phyloP scores from a whole-genome alignment of 352 stramenopile species.

The Pythium oligandrum region DNA sequence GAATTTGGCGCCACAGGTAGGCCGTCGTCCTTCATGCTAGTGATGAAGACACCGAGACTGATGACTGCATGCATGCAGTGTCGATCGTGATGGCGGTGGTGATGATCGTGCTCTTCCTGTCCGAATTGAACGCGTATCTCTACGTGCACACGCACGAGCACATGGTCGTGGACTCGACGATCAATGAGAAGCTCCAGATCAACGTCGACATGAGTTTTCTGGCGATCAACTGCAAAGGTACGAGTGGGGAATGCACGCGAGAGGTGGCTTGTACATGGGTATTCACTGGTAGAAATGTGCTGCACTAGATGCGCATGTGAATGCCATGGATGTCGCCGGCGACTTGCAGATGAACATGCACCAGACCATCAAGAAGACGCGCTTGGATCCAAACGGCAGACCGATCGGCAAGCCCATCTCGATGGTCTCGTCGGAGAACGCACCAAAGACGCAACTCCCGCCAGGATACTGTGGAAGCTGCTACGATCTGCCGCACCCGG shows the following conservation, averaged over 20 bases:
- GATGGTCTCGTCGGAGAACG: conserved; percentile 26
- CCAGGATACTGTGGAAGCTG: conserved; percentile 94
- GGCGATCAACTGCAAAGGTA: conserved; percentile 89
- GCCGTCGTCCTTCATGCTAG: neutral
- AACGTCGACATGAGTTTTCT: conserved; percentile 98
- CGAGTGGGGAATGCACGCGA: neutral
- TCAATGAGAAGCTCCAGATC: conserved; percentile 94
- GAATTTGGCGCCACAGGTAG: conserved; percentile 82
- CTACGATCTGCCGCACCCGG: conserved; percentile 84
- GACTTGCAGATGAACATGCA: conserved; percentile 97
- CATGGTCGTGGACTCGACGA: conserved; percentile 94
- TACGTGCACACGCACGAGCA: conserved; percentile 89
- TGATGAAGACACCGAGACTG: neutral
- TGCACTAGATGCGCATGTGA: conserved; percentile 91
- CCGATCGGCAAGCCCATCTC: conserved; percentile 53
- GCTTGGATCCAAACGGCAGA: conserved; percentile 72
- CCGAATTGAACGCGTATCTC: conserved; percentile 80
- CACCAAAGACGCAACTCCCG: conserved; percentile 44
- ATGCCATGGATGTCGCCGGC: conserved; percentile 98
- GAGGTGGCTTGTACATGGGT: no score
- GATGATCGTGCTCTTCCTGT: conserved; percentile 90
- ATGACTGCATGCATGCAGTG: conserved; percentile 25
- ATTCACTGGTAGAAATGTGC: no score
- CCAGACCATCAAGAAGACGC: conserved; percentile 93
- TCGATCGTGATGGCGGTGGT: conserved; percentile 83